Base-by-base conservation (phyloP, 352 stramenopile genomes). In the Blastocystis sp. region DNA sequence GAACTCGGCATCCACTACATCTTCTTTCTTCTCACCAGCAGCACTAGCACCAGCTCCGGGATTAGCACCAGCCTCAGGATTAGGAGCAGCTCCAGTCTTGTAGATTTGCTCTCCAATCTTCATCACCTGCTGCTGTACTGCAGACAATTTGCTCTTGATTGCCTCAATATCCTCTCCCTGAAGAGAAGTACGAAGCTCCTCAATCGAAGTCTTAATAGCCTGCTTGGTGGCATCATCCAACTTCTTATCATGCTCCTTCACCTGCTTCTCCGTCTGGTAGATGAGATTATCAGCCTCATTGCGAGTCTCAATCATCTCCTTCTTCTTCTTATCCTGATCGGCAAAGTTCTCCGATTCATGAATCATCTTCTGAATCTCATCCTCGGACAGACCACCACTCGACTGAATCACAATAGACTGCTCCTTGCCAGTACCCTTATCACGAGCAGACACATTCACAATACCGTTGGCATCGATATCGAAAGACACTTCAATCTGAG, bases 381-480 rank as follows among this genome's bases (percentile, higher is more conserved):
- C 93, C 62, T 99, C 95, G 37, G 94, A 97, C 30, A 99, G 92
- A 90, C 96, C 96, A 53, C 96, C 95, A 51, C 92, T 95, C 42
- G 93, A 97, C 91, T 97, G 95, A 90, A 99, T 98, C 56, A 98
- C 92, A 90, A 99, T 98, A 90, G 94, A 96, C 92, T 98, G 95
- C 91, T 98, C 95, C 93, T 98, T 98, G 82, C 95, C 95, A 48
- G 96, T 98, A 27, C 48, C 90, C 93, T 99, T 98, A 92, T 99
- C 97, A 90, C 97, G 97, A 44, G 95, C 96, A 77, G 92, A 94
- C 11, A 98, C 96, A 91, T 98, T 97, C 78, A 98, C 92, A 91
- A 99, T 98, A 92, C 96, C 96, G 92, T 99, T 97, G 9, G 96
- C 96, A 91, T 99, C 96, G 92, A 99, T 98, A 92, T 98, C 97